phyloP scores from a whole-genome alignment of 805 yeast species.

The Kazachstania psychrophila region DNA sequence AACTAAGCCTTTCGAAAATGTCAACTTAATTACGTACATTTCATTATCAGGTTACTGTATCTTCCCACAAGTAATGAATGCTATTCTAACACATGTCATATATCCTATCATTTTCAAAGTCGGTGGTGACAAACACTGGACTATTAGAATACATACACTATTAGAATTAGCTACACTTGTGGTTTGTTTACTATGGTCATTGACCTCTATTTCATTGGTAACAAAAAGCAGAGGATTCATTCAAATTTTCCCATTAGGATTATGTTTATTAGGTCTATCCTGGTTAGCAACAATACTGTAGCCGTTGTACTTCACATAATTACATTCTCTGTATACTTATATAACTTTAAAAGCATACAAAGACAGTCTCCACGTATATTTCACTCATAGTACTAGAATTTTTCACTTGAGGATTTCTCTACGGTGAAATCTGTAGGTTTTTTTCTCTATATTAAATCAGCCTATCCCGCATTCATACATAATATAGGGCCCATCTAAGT shows the following conservation, averaged over 20 bases:
- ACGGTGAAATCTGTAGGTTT: too few relatives aligned
- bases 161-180: constrained; percentile 13
- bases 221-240: constrained; percentile 17
- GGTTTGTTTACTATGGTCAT: constrained; percentile 21
- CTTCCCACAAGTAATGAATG: constrained; percentile 26
- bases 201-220: constrained; percentile 18
- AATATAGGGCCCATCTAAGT: too few relatives aligned
- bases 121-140: constrained; percentile 7
- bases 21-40: constrained; percentile 24
- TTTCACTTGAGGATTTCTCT: too few relatives aligned
- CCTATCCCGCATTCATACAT: too few relatives aligned
- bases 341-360: too few relatives aligned
- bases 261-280: constrained; percentile 20
- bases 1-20: constrained; percentile 17
- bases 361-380: too few relatives aligned
- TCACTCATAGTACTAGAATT: too few relatives aligned
- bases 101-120: constrained; percentile 21
- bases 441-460: too few relatives aligned
- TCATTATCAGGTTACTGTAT: constrained; percentile 29
- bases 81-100: constrained; percentile 18
- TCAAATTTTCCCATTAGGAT: constrained; percentile 22
- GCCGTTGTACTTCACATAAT: too few relatives aligned
- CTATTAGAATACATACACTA: constrained; percentile 12
- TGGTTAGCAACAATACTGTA: constrained; percentile 20
- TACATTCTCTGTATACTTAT: too few relatives aligned